Evolutionary conservation across 75 land plant species (phyloP).

Genomic region (Selaginella moellendorffii): DNA sequence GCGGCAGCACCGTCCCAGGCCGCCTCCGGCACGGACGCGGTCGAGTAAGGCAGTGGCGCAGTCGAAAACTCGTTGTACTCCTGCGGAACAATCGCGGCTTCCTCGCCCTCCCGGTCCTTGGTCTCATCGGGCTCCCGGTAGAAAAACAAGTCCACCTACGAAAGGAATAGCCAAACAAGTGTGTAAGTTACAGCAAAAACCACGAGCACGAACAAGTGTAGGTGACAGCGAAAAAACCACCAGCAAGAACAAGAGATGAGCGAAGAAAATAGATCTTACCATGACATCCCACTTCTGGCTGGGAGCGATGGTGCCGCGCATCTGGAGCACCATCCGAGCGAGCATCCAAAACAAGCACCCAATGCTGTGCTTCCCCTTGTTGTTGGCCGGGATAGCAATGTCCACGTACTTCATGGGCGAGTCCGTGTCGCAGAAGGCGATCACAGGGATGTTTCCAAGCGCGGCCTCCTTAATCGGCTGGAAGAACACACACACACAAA

Average conservation of each 20-base stretch:
- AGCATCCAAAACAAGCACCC: constrained; percentile 74
- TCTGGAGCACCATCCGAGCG: constrained; percentile 77
- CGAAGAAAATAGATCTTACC: no score
- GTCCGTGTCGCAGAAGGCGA: constrained; percentile 89
- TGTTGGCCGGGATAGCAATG: constrained; percentile 73
- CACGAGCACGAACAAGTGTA: background rate
- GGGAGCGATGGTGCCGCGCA: constrained; percentile 61
- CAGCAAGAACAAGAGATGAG: no score
- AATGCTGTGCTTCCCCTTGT: constrained; percentile 78
- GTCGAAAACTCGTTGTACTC: constrained; percentile 30
- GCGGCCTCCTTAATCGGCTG: constrained; percentile 75
- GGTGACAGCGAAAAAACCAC: background rate
- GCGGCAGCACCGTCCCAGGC: constrained; percentile 12
- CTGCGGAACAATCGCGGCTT: constrained; percentile 16
- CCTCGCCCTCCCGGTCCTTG: constrained; percentile 60
- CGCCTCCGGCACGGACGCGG: background rate
- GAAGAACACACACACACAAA: constrained; percentile 5
- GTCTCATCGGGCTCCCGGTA: constrained; percentile 81
- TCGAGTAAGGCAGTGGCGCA: constrained; percentile 4
- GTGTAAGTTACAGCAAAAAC: background rate
- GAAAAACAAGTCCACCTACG: constrained; percentile 69
- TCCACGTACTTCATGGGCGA: constrained; percentile 81
- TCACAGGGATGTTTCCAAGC: constrained; percentile 68
- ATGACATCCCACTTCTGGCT: constrained; percentile 77
- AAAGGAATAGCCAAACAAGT: background rate